Base-by-base conservation (phyloP, 2,329 filamentous ascomycete species). In the Colletotrichum viniferum region DNA sequence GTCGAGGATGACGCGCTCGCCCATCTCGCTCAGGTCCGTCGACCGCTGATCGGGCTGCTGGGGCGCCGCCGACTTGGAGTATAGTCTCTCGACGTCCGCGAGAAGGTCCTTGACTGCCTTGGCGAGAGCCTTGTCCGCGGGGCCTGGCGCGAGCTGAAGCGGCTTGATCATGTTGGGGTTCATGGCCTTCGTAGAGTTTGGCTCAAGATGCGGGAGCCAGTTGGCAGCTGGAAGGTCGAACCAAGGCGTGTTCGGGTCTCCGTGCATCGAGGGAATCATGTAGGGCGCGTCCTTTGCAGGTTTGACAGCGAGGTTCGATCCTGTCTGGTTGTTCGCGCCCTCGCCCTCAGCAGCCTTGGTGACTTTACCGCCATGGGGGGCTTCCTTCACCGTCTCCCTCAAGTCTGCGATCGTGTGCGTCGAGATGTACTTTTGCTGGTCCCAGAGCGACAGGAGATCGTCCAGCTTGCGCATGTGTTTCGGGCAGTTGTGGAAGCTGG, bases 161-260 rank as follows among this genome's bases (percentile, higher is more conserved):
- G 95, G 94, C 77, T 92, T 93, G 77, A 96, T 90, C 79, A 92
- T 89, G 9, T 91, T 87, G 0, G 94, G 90, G 58, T 93, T 92
- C 86, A 98, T 95, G 8, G 95, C 92, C 65, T 90, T 89, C 10
- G 91, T 92, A 1, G 94, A 95, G 80, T 96, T 94, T 6, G 93
- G 94, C 52, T 94, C 90, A 75, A 98, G 92, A 71, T 94, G 93
- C 6, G 94, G 94, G 62, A 98, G 90, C 87, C 96, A 93, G 78
- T 95, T 96, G 3, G 92, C 94, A 2, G 95, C 95, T 0, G 95
- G 95, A 1, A 97, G 86, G 78, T 98, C 95, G 84, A 96, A 94
- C 90, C 94, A 98, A 0, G 94, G 92, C 5, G 90, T 92, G 0
- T 91, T 90, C 3, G 89, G 85, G 81, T 97, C 94, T 55, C 96